Evolutionary conservation across 345 rosid species (phyloP), one percentile per base, ranked within the genome.

Genomic region (Kandelia obovata): DNA sequence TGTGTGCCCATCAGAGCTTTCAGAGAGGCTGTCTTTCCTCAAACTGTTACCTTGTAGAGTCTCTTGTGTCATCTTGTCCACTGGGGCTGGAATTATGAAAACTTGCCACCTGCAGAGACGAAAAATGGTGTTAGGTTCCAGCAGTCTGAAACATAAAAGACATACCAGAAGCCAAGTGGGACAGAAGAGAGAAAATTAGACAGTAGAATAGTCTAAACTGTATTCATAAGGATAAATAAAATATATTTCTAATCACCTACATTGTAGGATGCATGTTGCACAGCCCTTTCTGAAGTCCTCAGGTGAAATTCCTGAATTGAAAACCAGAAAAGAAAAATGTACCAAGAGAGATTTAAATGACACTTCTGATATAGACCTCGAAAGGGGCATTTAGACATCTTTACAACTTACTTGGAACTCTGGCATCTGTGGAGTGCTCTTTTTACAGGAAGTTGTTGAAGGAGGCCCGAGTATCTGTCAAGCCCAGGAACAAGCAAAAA

Each of bases 221-320:
- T 21, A 21, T 13, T 9, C 2, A 8, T 17, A 39, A 21, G 10
- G 21, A 16, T 21, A 27, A 32, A 15, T 6, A 35, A 20, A 21
- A 64, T 19, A 15, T 70, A 37, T 39, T 17, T 53, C n/a, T 59
- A 11, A 61, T 59, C 20, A 61, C 84, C 57, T 75, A 82, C 84
- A 62, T 68, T 61, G 23, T 37, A 61, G 31, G 27, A 32, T 61
- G 74, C 74, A 53, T 69, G 79, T 32, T 77, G 82, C 76, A 25
- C 78, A 55, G 79, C 81, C 72, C 85, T 77, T 66, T 75, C 78
- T 2, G 69, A 71, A 64, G 88, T 82, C 61, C 84, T 82, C 56
- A 82, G 60, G 58, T 80, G 81, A 76, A 82, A 82, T 60, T 61
- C 76, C 88, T 84, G 58, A 20, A 56, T 56, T 27, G 28, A 27